Conservation (phyloP, 2,329 filamentous ascomycete genomes). For the Fusarium annulatum region DNA sequence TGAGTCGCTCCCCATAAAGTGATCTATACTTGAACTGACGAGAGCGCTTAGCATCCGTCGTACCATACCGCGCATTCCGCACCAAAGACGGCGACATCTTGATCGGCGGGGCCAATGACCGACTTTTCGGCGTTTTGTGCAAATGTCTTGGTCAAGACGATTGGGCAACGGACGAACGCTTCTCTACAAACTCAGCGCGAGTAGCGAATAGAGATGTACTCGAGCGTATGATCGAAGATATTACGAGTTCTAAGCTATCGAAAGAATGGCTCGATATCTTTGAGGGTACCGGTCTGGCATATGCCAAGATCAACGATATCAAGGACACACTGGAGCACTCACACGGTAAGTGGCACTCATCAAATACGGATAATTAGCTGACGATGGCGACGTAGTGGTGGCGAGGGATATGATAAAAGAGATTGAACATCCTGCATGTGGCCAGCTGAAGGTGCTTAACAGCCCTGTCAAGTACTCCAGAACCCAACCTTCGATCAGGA, state of each 20-base stretch:
- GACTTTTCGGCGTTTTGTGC: slow-evolving; percentile 72
- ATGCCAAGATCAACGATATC: slow-evolving; percentile 91
- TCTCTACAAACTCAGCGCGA: slow-evolving; percentile 68
- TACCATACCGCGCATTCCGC: slow-evolving; percentile 88
- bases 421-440: slow-evolving; percentile 82
- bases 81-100: slow-evolving; percentile 75
- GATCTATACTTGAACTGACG: accelerated
- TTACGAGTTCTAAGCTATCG: slow-evolving; percentile 80
- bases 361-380: no score
- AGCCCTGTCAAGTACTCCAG: slow-evolving; percentile 94
- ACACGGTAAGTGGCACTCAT: slow-evolving; percentile 67
- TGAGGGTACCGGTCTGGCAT: slow-evolving; percentile 89
- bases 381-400: background rate
- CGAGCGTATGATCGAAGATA: slow-evolving; percentile 79
- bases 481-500: slow-evolving; percentile 77
- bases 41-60: slow-evolving; percentile 78
- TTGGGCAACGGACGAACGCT: slow-evolving; percentile 68
- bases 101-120: slow-evolving; percentile 75
- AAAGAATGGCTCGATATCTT: slow-evolving; percentile 86
- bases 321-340: slow-evolving; percentile 82
- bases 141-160: slow-evolving; percentile 65
- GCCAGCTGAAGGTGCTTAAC: slow-evolving; percentile 87
- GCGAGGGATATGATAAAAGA: slow-evolving; percentile 90
- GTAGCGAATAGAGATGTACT: slow-evolving; percentile 78
- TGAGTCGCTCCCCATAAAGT: slow-evolving; percentile 51